Evolutionary conservation across 208 protist species (phyloP).

Genomic region (Trypanosoma lewisi): DNA sequence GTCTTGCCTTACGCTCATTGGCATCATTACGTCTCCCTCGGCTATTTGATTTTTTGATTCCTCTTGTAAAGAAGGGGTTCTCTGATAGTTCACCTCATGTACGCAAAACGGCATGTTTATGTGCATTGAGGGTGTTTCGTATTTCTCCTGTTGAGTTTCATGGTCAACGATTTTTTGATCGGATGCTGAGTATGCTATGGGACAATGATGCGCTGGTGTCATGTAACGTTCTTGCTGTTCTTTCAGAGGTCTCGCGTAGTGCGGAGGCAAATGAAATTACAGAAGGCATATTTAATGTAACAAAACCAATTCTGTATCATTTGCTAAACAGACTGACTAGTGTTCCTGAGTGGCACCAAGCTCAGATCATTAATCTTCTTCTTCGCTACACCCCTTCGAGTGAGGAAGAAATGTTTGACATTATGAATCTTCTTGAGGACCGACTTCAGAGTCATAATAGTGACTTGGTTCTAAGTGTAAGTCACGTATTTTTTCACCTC

Average conservation of each 20-base stretch:
- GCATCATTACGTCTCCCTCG: constrained; percentile 78
- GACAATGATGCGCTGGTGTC: constrained; percentile 88
- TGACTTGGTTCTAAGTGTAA: constrained; percentile 80
- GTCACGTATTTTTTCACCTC: constrained; percentile 83
- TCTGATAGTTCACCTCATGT: constrained; percentile 92
- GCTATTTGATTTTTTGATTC: constrained; percentile 78
- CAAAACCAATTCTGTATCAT: constrained; percentile 71
- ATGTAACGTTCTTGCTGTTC: constrained; percentile 66
- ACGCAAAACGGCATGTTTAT: constrained; percentile 91
- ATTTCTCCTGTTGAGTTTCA: constrained; percentile 52
- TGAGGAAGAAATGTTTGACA: constrained; percentile 89
- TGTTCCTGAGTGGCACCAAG: constrained; percentile 88
- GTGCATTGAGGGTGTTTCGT: constrained; percentile 76
- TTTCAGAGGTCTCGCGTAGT: constrained; percentile 67
- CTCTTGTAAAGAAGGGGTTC: constrained; percentile 69
- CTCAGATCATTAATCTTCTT: constrained; percentile 68
- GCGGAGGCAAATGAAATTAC: constrained; percentile 15
- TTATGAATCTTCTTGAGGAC: constrained; percentile 94
- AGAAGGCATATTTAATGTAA: constrained; percentile 40
- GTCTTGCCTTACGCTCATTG: constrained; percentile 93
- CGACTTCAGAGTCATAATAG: constrained; percentile 83
- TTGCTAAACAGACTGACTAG: constrained; percentile 78
- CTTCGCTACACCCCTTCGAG: constrained; percentile 51
- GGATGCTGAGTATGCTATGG: constrained; percentile 59
- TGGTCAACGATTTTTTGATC: constrained; percentile 32